Base-by-base conservation (phyloP, 163 green algal species). In the Coccomyxa subellipsoidea region DNA sequence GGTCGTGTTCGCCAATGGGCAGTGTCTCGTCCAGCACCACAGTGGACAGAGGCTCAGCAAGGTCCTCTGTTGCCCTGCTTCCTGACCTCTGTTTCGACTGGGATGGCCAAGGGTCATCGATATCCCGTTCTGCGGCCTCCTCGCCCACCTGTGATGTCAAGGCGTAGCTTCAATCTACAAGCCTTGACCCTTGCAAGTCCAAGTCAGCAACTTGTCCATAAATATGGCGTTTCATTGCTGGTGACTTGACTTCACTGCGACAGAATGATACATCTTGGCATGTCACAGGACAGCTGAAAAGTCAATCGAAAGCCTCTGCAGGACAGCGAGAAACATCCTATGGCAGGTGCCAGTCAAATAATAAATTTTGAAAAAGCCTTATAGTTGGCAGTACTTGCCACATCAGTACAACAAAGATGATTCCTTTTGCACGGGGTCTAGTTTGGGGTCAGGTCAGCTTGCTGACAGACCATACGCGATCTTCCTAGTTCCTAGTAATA, bases 11-110 rank as follows among this genome's bases (percentile, higher is more conserved):
- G 27, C 29, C n/a, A 6, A 73, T 6, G n/a, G 66, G 66, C 2
- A 73, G 66, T n/a, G n/a, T 34, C n/a, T 73, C 66, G 27, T 73
- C 66, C 66, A 73, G 66, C 29, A 73, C 21, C 29, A 73, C n/a
- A 18, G 66, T 73, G 27, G 66, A 73, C 21, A 73, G 66, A 34
- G 21, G 66, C 66, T 73, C 66, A 34, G 27, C 47, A 2, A 27
- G 15, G 47, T 59, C 47, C 47, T 59, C 47, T 36, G 66, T 23
- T 73, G 29, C n/a, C 29, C 27, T 10, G 66, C 66, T 34, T 73
- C 66, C 66, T 66, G 47, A 66, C 47, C 47, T 66, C 47, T 18
- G 29, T n/a, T 73, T 73, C 21, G 66, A 73, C 21, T 27, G 8
- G 31, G 66, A 27, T 36, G 66, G 66, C 66, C 66, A 73, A 12